Evolutionary conservation across 805 yeast species (phyloP).

Genomic region (Candida coquimbonensis): DNA sequence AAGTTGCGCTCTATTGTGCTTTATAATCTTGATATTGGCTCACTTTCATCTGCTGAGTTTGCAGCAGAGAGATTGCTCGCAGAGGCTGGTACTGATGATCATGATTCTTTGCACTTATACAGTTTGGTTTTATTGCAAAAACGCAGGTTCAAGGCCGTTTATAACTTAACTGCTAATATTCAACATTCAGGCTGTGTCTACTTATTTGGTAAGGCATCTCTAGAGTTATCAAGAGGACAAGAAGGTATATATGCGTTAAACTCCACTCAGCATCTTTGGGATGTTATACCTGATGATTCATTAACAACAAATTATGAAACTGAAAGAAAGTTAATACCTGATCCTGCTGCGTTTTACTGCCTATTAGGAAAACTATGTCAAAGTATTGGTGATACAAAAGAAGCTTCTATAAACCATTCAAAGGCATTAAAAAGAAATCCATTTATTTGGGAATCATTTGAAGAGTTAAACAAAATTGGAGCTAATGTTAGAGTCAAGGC

Average conservation of each 20-base stretch:
- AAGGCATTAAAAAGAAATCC: slow-evolving; percentile 71
- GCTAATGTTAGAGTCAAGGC: slow-evolving; percentile 57
- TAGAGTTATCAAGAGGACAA: slow-evolving; percentile 43
- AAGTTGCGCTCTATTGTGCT: slow-evolving; percentile 53
- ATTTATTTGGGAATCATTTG: slow-evolving; percentile 80
- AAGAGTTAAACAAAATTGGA: slow-evolving; percentile 65
- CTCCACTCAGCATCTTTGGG: slow-evolving; percentile 32
- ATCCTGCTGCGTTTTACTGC: slow-evolving; percentile 59
- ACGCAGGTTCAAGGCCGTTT: slow-evolving; percentile 56
- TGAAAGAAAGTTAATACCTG: slow-evolving; percentile 41
- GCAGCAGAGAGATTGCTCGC: slow-evolving; percentile 78
- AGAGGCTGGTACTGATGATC: slow-evolving; percentile 33
- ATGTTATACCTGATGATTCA: slow-evolving; percentile 8
- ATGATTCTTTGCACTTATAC: slow-evolving; percentile 61
- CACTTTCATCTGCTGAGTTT: slow-evolving; percentile 72
- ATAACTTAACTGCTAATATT: slow-evolving; percentile 38
- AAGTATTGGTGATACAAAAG: slow-evolving; percentile 51
- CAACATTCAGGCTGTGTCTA: slow-evolving; percentile 70
- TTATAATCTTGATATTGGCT: slow-evolving; percentile 65
- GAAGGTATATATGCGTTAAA: slow-evolving; percentile 57
- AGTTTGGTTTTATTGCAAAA: slow-evolving; percentile 59
- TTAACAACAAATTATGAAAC: slow-evolving; percentile 30
- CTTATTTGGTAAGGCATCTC: slow-evolving; percentile 63
- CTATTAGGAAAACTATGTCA: slow-evolving; percentile 64
- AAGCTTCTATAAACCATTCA: slow-evolving; percentile 60